Evolutionary conservation across 2,329 filamentous ascomycete species (phyloP), one percentile per base, ranked within the genome.

Genomic region (Parafenestella ontariensis): DNA sequence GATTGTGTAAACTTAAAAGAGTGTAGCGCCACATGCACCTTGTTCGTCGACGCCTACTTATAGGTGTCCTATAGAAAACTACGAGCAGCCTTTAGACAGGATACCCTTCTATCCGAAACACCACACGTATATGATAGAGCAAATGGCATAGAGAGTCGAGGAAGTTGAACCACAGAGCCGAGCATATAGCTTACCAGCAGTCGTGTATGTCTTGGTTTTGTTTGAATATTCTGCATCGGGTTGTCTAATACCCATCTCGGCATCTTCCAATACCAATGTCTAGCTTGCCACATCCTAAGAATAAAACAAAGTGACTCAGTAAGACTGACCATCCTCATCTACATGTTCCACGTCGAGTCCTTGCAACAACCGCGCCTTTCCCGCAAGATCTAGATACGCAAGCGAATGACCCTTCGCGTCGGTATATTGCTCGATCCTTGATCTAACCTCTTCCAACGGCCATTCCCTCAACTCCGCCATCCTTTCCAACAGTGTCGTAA

Each of bases 401-500:
- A 73, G 46, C 1, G 33, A 17, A 52, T 73, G 68, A n/a, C 64
- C 49, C 7, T 36, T 26, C 0, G 17, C 23, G 17, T 65, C 64
- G 11, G 62, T 58, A 15, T 65, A 49, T 29, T 55, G 59, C 37
- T 68, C 65, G 1, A 72, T 52, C 17, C 46, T 48, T 9, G 31
- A 13, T 28, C 59, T 61, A 1, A 73, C 66, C 33, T 70, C 65
- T 5, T 60, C 58, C 13, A 70, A 8, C 23, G 44, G 41, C 40
- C 61, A 70, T 6, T 34, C 51, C 15, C 37, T 51, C 7, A 64
- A 31, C 36, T 64, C 65, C 7, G 66, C 65, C 52, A 74, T 18
- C 15, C 66, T 58, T 44, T 71, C 68, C 29, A 73, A 34, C 17
- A 75, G 5, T 1, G 54, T 57, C n/a, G 62, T 68, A 44, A 64